Evolutionary conservation across 2,329 filamentous ascomycete species (phyloP).

Genomic region (Lachnellula cervina): DNA sequence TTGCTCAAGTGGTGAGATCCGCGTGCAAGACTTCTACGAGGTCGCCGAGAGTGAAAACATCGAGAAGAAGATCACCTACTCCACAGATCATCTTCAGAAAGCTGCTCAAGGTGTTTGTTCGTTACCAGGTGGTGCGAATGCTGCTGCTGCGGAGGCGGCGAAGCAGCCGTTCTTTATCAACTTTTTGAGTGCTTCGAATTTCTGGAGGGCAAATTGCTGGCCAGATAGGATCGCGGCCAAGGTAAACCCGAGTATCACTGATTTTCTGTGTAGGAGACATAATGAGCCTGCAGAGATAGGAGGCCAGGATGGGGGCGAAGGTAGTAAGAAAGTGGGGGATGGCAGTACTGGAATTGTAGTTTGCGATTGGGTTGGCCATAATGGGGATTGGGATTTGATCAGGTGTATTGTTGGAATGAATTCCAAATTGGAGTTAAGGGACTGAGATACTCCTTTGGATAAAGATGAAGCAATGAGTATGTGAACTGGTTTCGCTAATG

Average conservation of each 20-base stretch:
- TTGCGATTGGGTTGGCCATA: conserved; percentile 85
- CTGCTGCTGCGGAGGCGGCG: conserved; percentile 16
- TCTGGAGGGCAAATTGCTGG: conserved; percentile 90
- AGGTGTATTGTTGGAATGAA: conserved; percentile 91
- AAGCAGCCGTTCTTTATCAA: conserved; percentile 73
- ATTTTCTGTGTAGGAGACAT: conserved; percentile 57
- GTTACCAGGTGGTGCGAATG: conserved; percentile 37
- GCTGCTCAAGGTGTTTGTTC: conserved; percentile 51
- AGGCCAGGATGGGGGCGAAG: conserved; percentile 27
- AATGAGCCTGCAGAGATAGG: conserved; percentile 32
- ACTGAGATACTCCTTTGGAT: conserved; percentile 1
- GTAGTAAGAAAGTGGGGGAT: conserved; percentile 48
- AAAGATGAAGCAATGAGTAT: too few species aligned
- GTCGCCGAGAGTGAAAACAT: conserved; percentile 72
- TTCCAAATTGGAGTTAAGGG: conserved; percentile 51
- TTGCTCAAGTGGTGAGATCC: conserved; percentile 65
- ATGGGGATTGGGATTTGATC: conserved; percentile 87
- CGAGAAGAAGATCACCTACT: conserved; percentile 71
- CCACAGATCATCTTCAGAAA: conserved; percentile 70
- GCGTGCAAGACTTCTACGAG: conserved; percentile 94
- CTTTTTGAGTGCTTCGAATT: conserved; percentile 87
- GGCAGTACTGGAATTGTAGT: conserved; percentile 84
- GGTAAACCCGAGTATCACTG: conserved; percentile 72
- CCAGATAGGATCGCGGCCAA: conserved; percentile 85
- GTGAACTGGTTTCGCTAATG: neutral